Conservation (phyloP, 148 eudicot species). For the Camellia sinensis region DNA sequence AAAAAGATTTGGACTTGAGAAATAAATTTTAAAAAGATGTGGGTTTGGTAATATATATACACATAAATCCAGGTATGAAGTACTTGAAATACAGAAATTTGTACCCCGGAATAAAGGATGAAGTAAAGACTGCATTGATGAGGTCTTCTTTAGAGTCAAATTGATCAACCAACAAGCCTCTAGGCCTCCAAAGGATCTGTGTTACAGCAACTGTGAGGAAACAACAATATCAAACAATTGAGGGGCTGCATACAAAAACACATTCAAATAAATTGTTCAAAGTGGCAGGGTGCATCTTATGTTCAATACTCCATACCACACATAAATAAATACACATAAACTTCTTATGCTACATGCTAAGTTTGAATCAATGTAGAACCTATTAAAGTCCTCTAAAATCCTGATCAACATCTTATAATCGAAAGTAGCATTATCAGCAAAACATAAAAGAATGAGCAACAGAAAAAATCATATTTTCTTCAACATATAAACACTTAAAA, state of each 20-base stretch:
- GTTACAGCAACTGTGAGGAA: constrained; percentile 82
- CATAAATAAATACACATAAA: background rate
- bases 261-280: background rate
- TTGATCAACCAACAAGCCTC: constrained; percentile 85
- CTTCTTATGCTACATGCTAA: background rate
- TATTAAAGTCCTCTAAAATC: background rate
- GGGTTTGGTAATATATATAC: too few species aligned
- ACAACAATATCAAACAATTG: constrained; percentile 13
- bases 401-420: background rate
- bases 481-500: too few species aligned
- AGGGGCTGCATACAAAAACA: constrained; percentile 4
- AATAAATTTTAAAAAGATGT: too few species aligned
- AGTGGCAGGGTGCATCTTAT: background rate
- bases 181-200: constrained; percentile 92
- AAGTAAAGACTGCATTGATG: constrained; percentile 86
- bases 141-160: constrained; percentile 98
- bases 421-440: background rate
- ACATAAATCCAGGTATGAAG: background rate
- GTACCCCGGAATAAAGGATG: constrained; percentile 99
- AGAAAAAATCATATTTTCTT: background rate
- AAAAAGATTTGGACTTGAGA: too few species aligned
- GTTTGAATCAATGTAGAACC: background rate
- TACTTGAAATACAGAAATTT: constrained; percentile 5
- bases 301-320: constrained; percentile 12
- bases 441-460: background rate